Evolutionary conservation across 345 rosid species (phyloP).

Genomic region (Hypericum perforatum): DNA sequence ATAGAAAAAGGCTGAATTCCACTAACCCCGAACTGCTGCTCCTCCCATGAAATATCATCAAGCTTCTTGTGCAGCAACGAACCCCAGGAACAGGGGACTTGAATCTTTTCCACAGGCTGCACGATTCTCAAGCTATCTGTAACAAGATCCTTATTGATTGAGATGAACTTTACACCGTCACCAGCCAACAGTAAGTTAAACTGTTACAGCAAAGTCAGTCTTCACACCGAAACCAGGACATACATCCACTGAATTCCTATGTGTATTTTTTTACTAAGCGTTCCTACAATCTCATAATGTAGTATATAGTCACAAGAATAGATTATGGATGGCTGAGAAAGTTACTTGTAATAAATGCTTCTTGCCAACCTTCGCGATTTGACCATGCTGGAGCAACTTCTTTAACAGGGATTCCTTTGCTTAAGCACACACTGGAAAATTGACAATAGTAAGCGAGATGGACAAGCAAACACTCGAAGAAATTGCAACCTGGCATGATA

Average conservation of each 20-base stretch:
- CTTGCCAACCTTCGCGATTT: slow-evolving; percentile 47
- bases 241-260: neutral
- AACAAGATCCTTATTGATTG: neutral
- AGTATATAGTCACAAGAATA: neutral
- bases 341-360: slow-evolving; percentile 68
- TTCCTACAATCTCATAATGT: no score
- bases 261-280: no score
- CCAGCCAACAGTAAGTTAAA: neutral
- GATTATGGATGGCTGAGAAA: neutral
- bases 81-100: slow-evolving; percentile 41
- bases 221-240: neutral
- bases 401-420: slow-evolving; percentile 47
- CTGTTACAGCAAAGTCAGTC: neutral
- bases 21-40: slow-evolving; percentile 40
- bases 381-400: slow-evolving; percentile 70
- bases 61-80: slow-evolving; percentile 26
- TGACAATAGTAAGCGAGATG: neutral
- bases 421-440: slow-evolving; percentile 36
- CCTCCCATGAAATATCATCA: slow-evolving; percentile 51
- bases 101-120: slow-evolving; percentile 54
- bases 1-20: neutral
- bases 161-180: neutral
- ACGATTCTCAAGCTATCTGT: slow-evolving; percentile 68
- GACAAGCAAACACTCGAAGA: neutral
- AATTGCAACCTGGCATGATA: neutral